Conservation (phyloP, 148 eudicot species). For the Camellia sinensis region DNA sequence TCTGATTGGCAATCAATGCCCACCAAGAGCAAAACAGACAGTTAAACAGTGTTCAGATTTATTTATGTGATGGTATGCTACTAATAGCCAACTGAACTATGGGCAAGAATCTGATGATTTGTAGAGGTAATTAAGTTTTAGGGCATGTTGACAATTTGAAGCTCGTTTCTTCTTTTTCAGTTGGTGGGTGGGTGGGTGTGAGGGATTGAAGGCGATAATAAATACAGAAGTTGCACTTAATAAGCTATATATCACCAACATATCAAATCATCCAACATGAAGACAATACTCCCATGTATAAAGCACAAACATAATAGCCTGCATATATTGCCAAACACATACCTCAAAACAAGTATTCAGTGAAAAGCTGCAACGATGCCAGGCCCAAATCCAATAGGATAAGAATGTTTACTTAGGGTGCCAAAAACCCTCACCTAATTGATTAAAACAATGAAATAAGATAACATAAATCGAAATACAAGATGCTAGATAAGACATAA, state of each 20-base stretch:
- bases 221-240: not conserved
- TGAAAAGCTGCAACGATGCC: slow-evolving; percentile 68
- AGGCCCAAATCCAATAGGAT: slow-evolving; percentile 74
- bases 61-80: not conserved
- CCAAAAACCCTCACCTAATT: slow-evolving; percentile 61
- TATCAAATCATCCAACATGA: not conserved
- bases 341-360: slow-evolving; percentile 69
- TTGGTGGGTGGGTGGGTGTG: not conserved
- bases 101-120: not conserved
- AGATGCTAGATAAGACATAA: slow-evolving; percentile 17
- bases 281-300: not conserved
- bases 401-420: slow-evolving; percentile 36
- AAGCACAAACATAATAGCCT: not conserved
- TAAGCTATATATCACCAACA: not conserved
- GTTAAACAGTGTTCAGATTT: too few relatives aligned
- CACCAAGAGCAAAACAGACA: too few relatives aligned
- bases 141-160: not conserved
- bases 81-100: not conserved
- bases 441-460: slow-evolving; percentile 17
- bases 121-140: not conserved
- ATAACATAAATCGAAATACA: slow-evolving; percentile 17
- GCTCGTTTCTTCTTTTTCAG: too few relatives aligned
- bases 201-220: not conserved
- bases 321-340: slow-evolving; percentile 10
- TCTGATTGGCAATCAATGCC: too few relatives aligned